Base-by-base conservation (phyloP, 495 filamentous ascomycete genomes). In the Trichoderma virens region DNA sequence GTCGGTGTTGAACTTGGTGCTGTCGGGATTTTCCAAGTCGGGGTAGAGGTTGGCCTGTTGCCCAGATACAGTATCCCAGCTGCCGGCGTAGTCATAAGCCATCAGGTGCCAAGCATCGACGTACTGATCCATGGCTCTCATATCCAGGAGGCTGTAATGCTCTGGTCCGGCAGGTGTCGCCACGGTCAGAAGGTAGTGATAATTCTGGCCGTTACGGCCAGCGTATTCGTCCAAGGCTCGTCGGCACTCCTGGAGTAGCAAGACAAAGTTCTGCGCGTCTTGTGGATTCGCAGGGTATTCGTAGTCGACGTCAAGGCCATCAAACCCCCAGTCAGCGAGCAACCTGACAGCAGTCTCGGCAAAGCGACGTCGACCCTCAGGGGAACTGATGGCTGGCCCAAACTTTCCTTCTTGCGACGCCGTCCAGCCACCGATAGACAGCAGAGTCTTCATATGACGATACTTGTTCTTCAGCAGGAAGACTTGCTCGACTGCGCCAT, bases 381-480 rank as follows among this genome's bases (percentile, higher is more conserved):
- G 79, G 0, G 84, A 86, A 0, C 83, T 83, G 8, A 87, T 81
- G 0, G 89, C 86, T 18, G 81, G 78, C 0, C 85, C 80, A 67
- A 97, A 93, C 69, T 95, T 92, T 65, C 86, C 76, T 7, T 35
- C 2, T 38, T 34, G 31, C 11, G 90, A 91, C 72, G 92, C 95
- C 0, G 90, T 92, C 89, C 92, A 96, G 6, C 92, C 92, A 32
- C 92, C 92, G 65, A 96, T 93, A 30, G 89, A 93, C 2, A 96
- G 84, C 14, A 95, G 77, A 3, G 90, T 81, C 76, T 96, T 96
- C 39, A 97, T 73, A 69, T 91, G 86, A 23, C 92, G 83, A 73
- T 96, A 84, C 65, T 80, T 76, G 77, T 92, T 90, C 80, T 97
- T 96, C 32, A 91, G 83, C 25, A 96, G 77, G 74, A 82, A 90